These are phyloP conservation scores for Grosmannia huntii DNA, from an alignment of 2,329 filamentous ascomycete species.

Conservation along the genomic window DNA sequence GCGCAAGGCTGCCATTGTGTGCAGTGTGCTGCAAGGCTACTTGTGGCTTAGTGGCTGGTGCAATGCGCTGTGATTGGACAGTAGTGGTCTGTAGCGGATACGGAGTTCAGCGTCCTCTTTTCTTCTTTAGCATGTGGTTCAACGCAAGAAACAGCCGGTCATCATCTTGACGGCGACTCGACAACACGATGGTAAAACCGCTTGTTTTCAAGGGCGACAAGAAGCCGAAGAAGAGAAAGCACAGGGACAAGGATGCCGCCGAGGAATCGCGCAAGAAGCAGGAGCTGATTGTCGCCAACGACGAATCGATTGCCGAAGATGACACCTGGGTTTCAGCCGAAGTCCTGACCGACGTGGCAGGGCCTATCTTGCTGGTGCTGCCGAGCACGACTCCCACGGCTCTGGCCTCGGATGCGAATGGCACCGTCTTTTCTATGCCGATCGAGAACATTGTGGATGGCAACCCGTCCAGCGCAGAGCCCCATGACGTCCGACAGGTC, in stretches of 20 bases:
- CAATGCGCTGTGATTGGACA: neutral
- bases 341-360: slow-evolving; percentile 56
- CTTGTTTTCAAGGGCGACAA: slow-evolving; percentile 96
- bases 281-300: slow-evolving; percentile 21
- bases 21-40: neutral
- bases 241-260: slow-evolving; percentile 35
- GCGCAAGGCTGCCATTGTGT: neutral
- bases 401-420: slow-evolving; percentile 73
- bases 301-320: slow-evolving; percentile 42
- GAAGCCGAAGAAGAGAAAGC: slow-evolving; percentile 84
- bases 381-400: slow-evolving; percentile 61
- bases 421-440: slow-evolving; percentile 69
- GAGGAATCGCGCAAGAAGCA: slow-evolving; percentile 22
- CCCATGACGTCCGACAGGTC: slow-evolving; percentile 89
- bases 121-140: neutral
- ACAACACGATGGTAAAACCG: slow-evolving; percentile 62
- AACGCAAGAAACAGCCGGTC: neutral
- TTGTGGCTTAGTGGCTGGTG: neutral
- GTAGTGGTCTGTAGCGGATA: neutral
- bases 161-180: neutral
- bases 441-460: slow-evolving; percentile 83
- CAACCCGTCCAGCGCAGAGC: slow-evolving; percentile 75
- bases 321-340: slow-evolving; percentile 91
- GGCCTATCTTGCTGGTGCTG: slow-evolving; percentile 72
- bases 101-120: too few relatives aligned